These are phyloP conservation scores for Lentinula raphanica DNA, from an alignment of 768 basidiomycete genomes.

Conservation along the genomic window DNA sequence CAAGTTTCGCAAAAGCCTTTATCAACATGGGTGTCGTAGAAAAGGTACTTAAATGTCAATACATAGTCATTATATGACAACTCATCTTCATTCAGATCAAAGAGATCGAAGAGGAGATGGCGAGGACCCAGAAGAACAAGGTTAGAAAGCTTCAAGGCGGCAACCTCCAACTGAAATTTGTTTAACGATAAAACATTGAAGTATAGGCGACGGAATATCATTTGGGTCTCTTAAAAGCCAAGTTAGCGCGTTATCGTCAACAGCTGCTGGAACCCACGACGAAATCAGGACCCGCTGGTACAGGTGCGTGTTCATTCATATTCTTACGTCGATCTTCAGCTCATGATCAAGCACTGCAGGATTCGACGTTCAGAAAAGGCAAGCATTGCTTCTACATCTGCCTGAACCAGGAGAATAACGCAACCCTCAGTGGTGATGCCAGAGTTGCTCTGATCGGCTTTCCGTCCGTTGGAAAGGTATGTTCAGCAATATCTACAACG, in stretches of 20 bases:
- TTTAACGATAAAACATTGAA: conserved; percentile 17
- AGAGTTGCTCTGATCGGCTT: conserved; percentile 91
- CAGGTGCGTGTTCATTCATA: conserved; percentile 16
- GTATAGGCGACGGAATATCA: conserved; percentile 89
- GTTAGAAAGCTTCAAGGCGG: conserved; percentile 30
- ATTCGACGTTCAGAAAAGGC: conserved; percentile 79
- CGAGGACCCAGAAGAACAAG: conserved; percentile 91
- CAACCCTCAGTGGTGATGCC: conserved; percentile 52
- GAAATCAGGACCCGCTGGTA: conserved; percentile 76
- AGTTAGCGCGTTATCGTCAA: conserved; percentile 89
- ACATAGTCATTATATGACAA: conserved; percentile 5
- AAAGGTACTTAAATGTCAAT: conserved; percentile 53
- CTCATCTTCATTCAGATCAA: conserved; percentile 60
- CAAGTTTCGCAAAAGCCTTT: not conserved
- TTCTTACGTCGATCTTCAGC: no score
- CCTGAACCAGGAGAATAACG: no score
- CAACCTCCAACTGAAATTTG: not conserved
- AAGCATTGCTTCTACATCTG: not conserved
- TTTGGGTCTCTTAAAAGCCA: conserved; percentile 89
- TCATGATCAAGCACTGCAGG: conserved; percentile 30
- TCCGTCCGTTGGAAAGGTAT: conserved; percentile 88
- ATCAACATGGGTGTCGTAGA: conserved; percentile 91
- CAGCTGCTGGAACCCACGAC: conserved; percentile 89
- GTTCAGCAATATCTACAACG: not conserved
- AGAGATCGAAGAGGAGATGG: conserved; percentile 82